These are phyloP conservation scores for Entomortierella lignicola DNA, from an alignment of 192 early-diverging fungal species.

Conservation along the genomic window DNA sequence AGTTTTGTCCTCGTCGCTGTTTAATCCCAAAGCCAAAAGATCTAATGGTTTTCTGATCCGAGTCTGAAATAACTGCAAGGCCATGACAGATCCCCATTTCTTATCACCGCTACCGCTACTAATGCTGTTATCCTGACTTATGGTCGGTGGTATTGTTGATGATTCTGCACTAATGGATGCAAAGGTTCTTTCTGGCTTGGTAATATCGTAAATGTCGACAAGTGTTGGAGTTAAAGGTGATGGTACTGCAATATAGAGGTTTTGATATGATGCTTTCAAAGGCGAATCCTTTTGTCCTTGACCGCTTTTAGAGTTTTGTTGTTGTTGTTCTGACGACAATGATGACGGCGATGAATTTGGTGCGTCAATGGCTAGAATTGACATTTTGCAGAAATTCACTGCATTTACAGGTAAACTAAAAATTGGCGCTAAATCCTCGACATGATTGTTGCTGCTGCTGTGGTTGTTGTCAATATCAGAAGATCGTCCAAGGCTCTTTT, in stretches of 20 bases:
- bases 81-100: constrained; percentile 47
- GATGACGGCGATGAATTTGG: not conserved
- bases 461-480: not conserved
- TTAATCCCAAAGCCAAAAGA: not conserved
- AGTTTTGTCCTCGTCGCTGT: too few species aligned
- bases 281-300: not conserved
- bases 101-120: constrained; percentile 1
- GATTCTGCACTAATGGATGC: constrained; percentile 15
- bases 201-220: constrained; percentile 47
- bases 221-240: constrained; percentile 21
- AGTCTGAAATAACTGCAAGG: constrained; percentile 23
- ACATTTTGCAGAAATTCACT: constrained; percentile 55
- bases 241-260: constrained; percentile 42
- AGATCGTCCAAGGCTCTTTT: constrained; percentile 4
- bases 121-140: too few species aligned
- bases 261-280: constrained; percentile 7
- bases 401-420: constrained; percentile 53
- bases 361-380: constrained; percentile 23
- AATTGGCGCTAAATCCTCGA: not conserved
- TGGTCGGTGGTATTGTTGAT: too few species aligned
- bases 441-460: not conserved
- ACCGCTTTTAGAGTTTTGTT: not conserved
- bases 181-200: constrained; percentile 41
- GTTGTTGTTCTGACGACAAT: not conserved
- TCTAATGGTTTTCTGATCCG: not conserved